Evolutionary conservation across 768 basidiomycete genomes (phyloP), one percentile per base, ranked within the genome.

Genomic region (Panellus pusillus): DNA sequence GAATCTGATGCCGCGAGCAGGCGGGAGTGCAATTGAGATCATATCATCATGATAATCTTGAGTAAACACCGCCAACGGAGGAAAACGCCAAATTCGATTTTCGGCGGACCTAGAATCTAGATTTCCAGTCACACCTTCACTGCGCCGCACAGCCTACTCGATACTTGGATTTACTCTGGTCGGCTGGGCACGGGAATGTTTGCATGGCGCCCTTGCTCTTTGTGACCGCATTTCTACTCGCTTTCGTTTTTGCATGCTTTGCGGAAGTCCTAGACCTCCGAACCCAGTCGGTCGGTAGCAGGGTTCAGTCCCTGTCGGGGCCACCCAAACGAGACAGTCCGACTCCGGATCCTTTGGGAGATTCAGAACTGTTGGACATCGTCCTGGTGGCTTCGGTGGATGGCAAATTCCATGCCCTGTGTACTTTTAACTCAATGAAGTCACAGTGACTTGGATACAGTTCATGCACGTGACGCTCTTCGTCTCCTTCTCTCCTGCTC

Each of bases 321-420:
- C 62, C 65, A 6, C 45, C 65, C 19, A 50, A 62, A 14, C 53
- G 53, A 41, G 61, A 58, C 35, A 50, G 19, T 37, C 42, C 53
- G 9, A 48, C 51, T 17, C 29, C 58, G 11, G 65, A 66, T 50
- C 60, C 67, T 46, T 55, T 68, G 9, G 67, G 69, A 15, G 82
- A 87, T 52, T 74, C 84, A 17, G 79, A 87, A 45, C 72, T 96
- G 11, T 69, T 93, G 54, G 89, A 96, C 63, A 80, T 91, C 50
- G 89, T 97, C 24, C 82, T 99, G 15, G 81, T 96, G 11, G 91
- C 94, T 1, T 93, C 93, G 7, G 86, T 99, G 24, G 95, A 98
- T 71, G 96, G 96, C 20, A 92, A 86, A 53, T 86, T 99, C 31
- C 95, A 98, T 74, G 97, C 93, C 0, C 77, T 98, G n/a, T 24